Evolutionary conservation across 805 yeast species (phyloP).

Genomic region (Ogataea glucozyma): DNA sequence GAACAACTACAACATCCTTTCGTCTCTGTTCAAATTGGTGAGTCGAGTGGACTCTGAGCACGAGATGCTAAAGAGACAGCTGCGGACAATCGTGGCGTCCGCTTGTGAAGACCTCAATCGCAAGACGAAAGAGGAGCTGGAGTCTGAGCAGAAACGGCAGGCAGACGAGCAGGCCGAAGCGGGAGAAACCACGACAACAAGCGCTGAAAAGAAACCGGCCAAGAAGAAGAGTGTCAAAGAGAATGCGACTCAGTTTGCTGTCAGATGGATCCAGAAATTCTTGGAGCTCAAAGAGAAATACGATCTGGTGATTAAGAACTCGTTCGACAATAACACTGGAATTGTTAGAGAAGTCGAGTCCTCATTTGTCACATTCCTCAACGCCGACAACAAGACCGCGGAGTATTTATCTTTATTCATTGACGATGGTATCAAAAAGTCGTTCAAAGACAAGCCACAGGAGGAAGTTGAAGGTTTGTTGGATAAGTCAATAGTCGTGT

Average conservation of each 20-base stretch:
- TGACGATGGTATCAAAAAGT: conserved; percentile 56
- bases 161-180: conserved; percentile 21
- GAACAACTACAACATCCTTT: conserved; percentile 44
- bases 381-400: conserved; percentile 46
- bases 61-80: conserved; percentile 47
- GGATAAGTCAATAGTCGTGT: conserved; percentile 57
- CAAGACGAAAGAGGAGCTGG: conserved; percentile 27
- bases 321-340: conserved; percentile 51
- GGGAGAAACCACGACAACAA: conserved; percentile 4
- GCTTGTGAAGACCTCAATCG: conserved; percentile 46
- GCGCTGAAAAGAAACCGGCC: conserved; percentile 15
- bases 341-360: conserved; percentile 57
- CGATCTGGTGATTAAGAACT: conserved; percentile 44
- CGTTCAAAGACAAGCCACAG: conserved; percentile 47
- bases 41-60: conserved; percentile 55
- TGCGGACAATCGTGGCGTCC: conserved; percentile 46
- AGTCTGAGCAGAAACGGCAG: conserved; percentile 20
- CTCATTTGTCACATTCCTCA: conserved; percentile 63
- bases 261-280: conserved; percentile 65
- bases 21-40: conserved; percentile 49
- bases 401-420: conserved; percentile 59
- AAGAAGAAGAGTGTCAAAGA: conserved; percentile 31
- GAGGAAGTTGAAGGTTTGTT: conserved; percentile 49
- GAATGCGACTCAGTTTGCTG: conserved; percentile 53
- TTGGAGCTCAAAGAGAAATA: conserved; percentile 53